Base-by-base conservation (phyloP, 2,329 filamentous ascomycete genomes). In the Fusarium chlamydosporum region DNA sequence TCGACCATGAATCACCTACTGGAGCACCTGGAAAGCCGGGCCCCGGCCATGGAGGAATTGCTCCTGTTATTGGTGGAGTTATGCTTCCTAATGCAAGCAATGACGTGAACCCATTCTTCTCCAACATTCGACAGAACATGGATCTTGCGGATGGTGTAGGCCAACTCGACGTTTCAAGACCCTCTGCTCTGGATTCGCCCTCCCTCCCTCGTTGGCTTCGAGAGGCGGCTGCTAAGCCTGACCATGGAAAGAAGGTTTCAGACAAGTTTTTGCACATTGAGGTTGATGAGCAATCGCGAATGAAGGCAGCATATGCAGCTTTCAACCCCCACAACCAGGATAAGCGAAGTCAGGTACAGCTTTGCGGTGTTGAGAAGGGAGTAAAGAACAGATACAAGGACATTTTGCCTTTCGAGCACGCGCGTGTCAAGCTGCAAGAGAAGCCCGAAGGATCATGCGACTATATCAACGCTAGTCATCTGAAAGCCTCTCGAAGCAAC, bases 341-440 rank as follows among this genome's bases (percentile, higher is more conserved):
- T 11, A 70, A 61, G 35, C 66, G 59, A 16, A 69, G 61, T 71
- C 70, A 80, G 23, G 87, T 96, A 9, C 91, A 93, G 72, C 89
- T 99, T 52, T 96, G 92, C 0, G 96, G 96, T 9, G 92, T 99
- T 31, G 96, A 99, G 75, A 96, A 97, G 78, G 96, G 96, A 9
- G 89, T 86, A 18, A 98, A 98, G 82, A 99, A 99, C 74, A 88
- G 96, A 10, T 99, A 99, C 82, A 98, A 97, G 82, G 96, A 97
- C 72, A 97, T 98, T 57, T 90, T 97, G 80, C 96, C 96, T 0
- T 99, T 96, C 76, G 95, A 98, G 75, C 96, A 99, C 79, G 90
- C 93, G 4, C 85, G 96, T 61, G 96, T 99, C 55, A 93, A 88
- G 70, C 80, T 99, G 46, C 85, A 92, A 69, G 88, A 88, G 41